Percentiles rank a stretch among this genome's conserved stretches.
Conservation (phyloP, 2,329 filamentous ascomycete species). For the Microsporum canis region DNA sequence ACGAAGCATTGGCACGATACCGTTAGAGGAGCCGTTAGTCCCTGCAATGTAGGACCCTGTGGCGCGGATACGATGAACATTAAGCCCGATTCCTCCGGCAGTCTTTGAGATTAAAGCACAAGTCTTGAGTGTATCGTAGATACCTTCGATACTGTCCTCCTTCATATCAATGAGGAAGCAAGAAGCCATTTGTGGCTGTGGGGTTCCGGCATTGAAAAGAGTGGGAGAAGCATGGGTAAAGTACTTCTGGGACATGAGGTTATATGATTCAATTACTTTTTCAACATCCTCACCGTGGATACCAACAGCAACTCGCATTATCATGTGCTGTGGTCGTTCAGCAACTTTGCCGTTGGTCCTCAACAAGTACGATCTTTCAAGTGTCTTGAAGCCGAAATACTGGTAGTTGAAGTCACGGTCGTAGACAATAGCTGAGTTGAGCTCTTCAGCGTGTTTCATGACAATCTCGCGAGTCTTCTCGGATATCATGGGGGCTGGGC, state of each 20-base stretch:
- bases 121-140: constrained; percentile 97
- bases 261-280: constrained; percentile 92
- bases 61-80: constrained; percentile 90
- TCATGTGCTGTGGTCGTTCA: constrained; percentile 97
- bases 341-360: constrained; percentile 93
- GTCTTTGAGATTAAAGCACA: constrained; percentile 99
- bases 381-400: constrained; percentile 99
- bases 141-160: constrained; percentile 97
- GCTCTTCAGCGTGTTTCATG: constrained; percentile 90
- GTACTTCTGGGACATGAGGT: constrained; percentile 96
- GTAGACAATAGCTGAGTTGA: constrained; percentile 98
- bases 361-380: constrained; percentile 94
- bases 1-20: constrained; percentile 92
- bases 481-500: constrained; percentile 85
- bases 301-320: constrained; percentile 96
- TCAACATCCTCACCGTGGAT: constrained; percentile 95
- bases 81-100: constrained; percentile 93
- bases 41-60: constrained; percentile 97
- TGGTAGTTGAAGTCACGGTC: constrained; percentile 99
- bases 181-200: constrained; percentile 85
- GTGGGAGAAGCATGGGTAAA: constrained; percentile 98
- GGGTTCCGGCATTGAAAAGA: constrained; percentile 94
- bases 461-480: constrained; percentile 81
- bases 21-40: constrained; percentile 96
- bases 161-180: constrained; percentile 99